These are phyloP conservation scores for Melaleuca quinquenervia DNA, from an alignment of 345 rosid species.

Conservation along the genomic window DNA sequence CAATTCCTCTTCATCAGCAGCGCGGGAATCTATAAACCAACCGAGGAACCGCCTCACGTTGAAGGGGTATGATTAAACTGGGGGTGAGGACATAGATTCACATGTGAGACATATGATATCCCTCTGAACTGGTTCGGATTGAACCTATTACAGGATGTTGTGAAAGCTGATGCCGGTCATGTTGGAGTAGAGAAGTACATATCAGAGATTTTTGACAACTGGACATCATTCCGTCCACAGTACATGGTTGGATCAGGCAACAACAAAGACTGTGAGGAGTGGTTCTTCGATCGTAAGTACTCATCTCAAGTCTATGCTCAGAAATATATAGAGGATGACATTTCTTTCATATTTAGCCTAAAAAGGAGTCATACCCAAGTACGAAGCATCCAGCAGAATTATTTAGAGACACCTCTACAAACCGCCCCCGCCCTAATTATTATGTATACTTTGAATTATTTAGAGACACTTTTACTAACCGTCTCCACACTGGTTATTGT, in stretches of 20 bases:
- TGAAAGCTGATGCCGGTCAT: slow-evolving; percentile 79
- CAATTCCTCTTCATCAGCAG: slow-evolving; percentile 88
- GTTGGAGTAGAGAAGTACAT: slow-evolving; percentile 85
- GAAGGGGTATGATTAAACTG: slow-evolving; percentile 53
- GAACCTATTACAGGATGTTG: slow-evolving; percentile 42
- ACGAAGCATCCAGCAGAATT: not conserved
- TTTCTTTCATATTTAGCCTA: not conserved
- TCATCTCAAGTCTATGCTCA: not conserved
- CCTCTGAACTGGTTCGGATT: not conserved
- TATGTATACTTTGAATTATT: not conserved
- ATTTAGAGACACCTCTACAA: not conserved
- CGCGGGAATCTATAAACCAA: slow-evolving; percentile 83
- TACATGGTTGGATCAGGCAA: slow-evolving; percentile 97
- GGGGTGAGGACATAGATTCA: not conserved
- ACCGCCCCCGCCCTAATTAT: not conserved
- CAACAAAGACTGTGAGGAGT: slow-evolving; percentile 98
- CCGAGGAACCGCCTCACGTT: slow-evolving; percentile 87
- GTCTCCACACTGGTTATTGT: not conserved
- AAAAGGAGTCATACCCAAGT: not conserved
- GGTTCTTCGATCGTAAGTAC: slow-evolving; percentile 90
- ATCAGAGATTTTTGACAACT: slow-evolving; percentile 43
- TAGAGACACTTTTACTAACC: not conserved
- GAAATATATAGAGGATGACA: not conserved
- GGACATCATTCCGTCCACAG: slow-evolving; percentile 84
- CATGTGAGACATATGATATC: not conserved